Evolutionary conservation across 306 rosid genomes (phyloP).

Genomic region (Cyamopsis tetragonoloba): DNA sequence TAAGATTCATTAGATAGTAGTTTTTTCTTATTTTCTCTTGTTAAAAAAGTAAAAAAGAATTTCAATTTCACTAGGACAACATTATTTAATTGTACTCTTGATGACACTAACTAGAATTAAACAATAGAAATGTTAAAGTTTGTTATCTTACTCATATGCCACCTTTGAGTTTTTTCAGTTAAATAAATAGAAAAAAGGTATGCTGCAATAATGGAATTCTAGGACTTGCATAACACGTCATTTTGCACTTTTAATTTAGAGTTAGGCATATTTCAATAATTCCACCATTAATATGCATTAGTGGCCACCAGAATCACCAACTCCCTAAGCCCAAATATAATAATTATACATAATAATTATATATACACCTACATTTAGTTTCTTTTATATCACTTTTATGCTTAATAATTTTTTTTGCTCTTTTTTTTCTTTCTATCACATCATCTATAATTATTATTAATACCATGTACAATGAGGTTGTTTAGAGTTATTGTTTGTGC

Average conservation of each 20-base stretch:
- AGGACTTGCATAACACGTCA: slow-evolving; percentile 15
- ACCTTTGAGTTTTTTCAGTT: background rate
- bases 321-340: background rate
- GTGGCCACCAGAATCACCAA: background rate
- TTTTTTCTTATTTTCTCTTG: too few relatives aligned
- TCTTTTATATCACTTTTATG: too few relatives aligned
- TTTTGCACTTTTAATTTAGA: background rate
- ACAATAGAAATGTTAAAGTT: background rate
- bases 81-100: background rate
- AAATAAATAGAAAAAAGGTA: slow-evolving; percentile 8
- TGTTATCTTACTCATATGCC: slow-evolving; percentile 29
- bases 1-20: too few relatives aligned
- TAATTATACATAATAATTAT: too few relatives aligned
- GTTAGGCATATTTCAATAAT: background rate
- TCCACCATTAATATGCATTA: background rate
- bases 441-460: too few relatives aligned
- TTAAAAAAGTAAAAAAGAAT: background rate
- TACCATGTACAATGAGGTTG: too few relatives aligned
- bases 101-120: background rate
- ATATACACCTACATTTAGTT: too few relatives aligned
- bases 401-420: too few relatives aligned
- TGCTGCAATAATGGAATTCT: background rate
- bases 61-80: background rate
- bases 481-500: too few relatives aligned
- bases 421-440: too few relatives aligned